Conservation (phyloP, 73 alveolate genomes). For the Tetrahymena borealis region DNA sequence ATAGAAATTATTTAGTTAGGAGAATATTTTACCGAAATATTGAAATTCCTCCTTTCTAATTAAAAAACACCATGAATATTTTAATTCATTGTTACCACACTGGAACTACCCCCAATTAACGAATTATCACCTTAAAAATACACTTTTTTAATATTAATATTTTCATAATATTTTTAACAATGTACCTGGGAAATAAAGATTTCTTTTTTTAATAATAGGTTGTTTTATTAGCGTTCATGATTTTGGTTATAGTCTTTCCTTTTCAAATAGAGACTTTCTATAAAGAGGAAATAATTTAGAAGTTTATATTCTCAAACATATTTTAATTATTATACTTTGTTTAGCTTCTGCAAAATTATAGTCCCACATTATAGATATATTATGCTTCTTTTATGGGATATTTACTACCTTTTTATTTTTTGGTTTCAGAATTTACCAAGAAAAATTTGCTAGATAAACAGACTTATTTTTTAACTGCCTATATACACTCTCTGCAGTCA, state of each 20-base stretch:
- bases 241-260: not conserved
- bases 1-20: no score
- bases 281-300: not conserved
- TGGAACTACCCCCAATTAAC: no score
- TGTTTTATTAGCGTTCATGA: not conserved
- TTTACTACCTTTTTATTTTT: not conserved
- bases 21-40: no score
- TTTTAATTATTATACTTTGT: not conserved
- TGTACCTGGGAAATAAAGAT: no score
- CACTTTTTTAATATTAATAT: no score
- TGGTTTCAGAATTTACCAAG: not conserved
- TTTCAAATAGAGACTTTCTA: not conserved
- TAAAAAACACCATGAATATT: no score
- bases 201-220: not conserved
- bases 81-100: no score
- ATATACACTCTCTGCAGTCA: not conserved
- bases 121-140: no score
- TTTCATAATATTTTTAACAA: no score
- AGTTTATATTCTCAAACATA: not conserved
- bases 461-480: not conserved
- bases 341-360: not conserved
- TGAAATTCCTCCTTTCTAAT: no score
- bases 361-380: not conserved
- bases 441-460: not conserved
- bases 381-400: not conserved